Evolutionary conservation across 2,329 filamentous ascomycete species (phyloP), one percentile per base, ranked within the genome.

Genomic region (Scopulariopsis brevicaulis): DNA sequence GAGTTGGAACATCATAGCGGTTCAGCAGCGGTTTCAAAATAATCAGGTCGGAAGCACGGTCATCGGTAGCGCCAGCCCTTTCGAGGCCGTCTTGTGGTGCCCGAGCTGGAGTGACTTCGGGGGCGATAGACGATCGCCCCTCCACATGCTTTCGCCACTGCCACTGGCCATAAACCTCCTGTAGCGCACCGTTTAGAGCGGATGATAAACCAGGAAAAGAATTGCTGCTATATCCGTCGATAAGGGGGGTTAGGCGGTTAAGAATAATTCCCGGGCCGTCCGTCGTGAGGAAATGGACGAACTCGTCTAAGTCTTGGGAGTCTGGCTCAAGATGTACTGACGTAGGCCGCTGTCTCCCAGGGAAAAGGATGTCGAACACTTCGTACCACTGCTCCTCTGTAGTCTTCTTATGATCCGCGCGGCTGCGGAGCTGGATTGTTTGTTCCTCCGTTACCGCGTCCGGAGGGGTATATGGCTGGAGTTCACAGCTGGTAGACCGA

Each of bases 351-450:
- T 15, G 28, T 2, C 37, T 54, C 1, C 52, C 43, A 1, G 63
- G 64, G 37, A 66, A 66, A 10, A 65, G 58, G 22, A 63, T 62
- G 1, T 61, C 57, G 57, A 59, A 66, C 7, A 65, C 63, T 5
- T 60, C 59, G 24, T 60, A 65, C 65, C 64, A 66, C 53, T 65
- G 64, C 12, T 64, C 62, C 37, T 50, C 61, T 24, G 56, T 58
- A 15, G 48, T 63, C 22, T 62, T 65, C 18, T 64, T 62, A n/a
- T n/a, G n/a, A 12, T 61, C 62, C 8, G 61, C 63, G 0, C 60
- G 58, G 2, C 60, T 60, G 15, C 61, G 58, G 14, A 64, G 58
- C 34, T 57, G 58, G 15, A 60, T 60, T 1, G 62, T 62, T 22
- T 64, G 62, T 8, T 62, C 59, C n/a, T 63, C 61, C 0, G 61